These are phyloP conservation scores for Physaria fendleri DNA, from an alignment of 345 rosid species.

Conservation along the genomic window DNA sequence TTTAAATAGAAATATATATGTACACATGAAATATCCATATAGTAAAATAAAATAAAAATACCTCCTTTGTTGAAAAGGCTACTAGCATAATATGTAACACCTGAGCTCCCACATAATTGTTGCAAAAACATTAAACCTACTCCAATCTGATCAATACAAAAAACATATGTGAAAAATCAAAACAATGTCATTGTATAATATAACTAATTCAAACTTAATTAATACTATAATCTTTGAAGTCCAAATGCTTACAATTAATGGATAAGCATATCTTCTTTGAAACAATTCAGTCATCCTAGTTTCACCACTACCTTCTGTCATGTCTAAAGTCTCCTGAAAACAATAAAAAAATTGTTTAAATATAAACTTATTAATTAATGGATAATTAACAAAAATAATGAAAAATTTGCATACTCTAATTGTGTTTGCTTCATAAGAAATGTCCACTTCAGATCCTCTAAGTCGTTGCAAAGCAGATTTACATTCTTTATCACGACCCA, in stretches of 20 bases:
- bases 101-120: conserved; percentile 31
- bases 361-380: too few species aligned
- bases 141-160: conserved; percentile 25
- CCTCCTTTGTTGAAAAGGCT: conserved; percentile 32
- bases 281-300: conserved; percentile 21
- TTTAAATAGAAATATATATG: neutral
- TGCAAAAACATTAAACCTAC: conserved; percentile 35
- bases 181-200: neutral
- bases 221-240: neutral
- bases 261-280: conserved; percentile 30
- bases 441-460: conserved; percentile 32
- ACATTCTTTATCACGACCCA: conserved; percentile 29
- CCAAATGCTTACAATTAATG: conserved; percentile 22
- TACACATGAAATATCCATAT: too few species aligned
- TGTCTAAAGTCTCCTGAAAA: conserved; percentile 22
- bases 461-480: conserved; percentile 30
- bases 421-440: conserved; percentile 30
- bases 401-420: conserved; percentile 17
- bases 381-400: neutral
- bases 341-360: neutral
- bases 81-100: conserved; percentile 30
- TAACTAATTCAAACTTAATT: neutral
- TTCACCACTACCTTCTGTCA: conserved; percentile 8
- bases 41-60: neutral
- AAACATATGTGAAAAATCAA: neutral